phyloP scores from a whole-genome alignment of 2,329 filamentous ascomycete species.

The Aspergillus sojae region DNA sequence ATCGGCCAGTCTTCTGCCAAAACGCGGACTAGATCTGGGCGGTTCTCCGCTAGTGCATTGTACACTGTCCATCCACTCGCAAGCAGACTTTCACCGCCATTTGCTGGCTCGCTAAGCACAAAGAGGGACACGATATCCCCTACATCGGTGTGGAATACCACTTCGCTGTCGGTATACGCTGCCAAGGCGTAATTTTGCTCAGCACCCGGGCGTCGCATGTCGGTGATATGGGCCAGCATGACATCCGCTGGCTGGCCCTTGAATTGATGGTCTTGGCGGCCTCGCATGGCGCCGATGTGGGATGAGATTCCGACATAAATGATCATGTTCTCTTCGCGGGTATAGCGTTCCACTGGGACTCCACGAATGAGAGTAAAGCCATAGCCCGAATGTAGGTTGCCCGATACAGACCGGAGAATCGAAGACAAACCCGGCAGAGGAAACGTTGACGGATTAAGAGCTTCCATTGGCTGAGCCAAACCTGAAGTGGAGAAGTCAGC shows the following conservation, averaged over 20 bases:
- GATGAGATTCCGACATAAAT: slow-evolving; percentile 49
- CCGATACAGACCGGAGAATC: too few species aligned
- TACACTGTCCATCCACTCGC: slow-evolving; percentile 54
- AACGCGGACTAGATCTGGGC: too few species aligned
- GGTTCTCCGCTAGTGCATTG: slow-evolving; percentile 48
- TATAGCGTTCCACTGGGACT: too few species aligned
- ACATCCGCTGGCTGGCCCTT: slow-evolving; percentile 36
- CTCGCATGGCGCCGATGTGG: slow-evolving; percentile 43
- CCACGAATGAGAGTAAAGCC: too few species aligned
- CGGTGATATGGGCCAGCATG: slow-evolving; percentile 34
- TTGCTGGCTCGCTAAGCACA: slow-evolving; percentile 42
- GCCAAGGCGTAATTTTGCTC: slow-evolving; percentile 18
- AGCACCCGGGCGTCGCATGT: too few species aligned
- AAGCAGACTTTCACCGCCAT: slow-evolving; percentile 53
- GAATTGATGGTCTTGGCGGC: slow-evolving; percentile 43
- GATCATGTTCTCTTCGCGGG: slow-evolving; percentile 28
- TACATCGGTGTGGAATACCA: slow-evolving; percentile 56
- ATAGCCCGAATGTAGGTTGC: too few species aligned
- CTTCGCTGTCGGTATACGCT: slow-evolving; percentile 28
- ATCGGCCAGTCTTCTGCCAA: too few species aligned
- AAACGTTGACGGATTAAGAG: too few species aligned
- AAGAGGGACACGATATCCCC: slow-evolving; percentile 55
- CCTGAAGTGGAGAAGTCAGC: too few species aligned
- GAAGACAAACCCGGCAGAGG: too few species aligned
- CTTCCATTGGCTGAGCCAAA: too few species aligned